Conservation (phyloP, 1,284 basidiomycete species). For the Flammula alnicola region DNA sequence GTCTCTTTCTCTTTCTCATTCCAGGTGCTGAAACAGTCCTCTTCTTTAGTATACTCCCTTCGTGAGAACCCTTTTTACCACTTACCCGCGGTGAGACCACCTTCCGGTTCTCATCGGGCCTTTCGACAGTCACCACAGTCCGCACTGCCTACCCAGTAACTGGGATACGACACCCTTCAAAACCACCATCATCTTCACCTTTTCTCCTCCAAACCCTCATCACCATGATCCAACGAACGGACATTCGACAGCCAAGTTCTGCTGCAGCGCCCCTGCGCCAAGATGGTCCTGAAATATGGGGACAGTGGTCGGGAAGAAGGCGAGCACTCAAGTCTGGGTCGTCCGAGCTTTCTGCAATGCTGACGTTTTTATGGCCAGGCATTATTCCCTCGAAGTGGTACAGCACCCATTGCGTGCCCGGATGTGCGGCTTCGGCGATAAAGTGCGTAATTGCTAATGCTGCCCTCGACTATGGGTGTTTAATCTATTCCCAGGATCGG, state of each 20-base stretch:
- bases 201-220: conserved; percentile 33
- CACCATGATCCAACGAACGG: conserved; percentile 63
- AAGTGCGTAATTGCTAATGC: conserved; percentile 51
- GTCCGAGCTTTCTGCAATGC: conserved; percentile 10
- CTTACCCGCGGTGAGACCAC: conserved; percentile 10
- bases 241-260: conserved; percentile 39
- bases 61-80: conserved; percentile 15
- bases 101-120: conserved; percentile 17
- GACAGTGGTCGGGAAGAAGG: conserved; percentile 64
- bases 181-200: conserved; percentile 23
- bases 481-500: conserved; percentile 67
- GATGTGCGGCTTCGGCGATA: conserved; percentile 95
- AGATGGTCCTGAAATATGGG: conserved; percentile 55
- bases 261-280: conserved; percentile 38
- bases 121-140: conserved; percentile 2
- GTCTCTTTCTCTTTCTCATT: conserved; percentile 27
- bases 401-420: conserved; percentile 88
- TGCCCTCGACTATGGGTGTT: conserved; percentile 17
- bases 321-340: conserved; percentile 34
- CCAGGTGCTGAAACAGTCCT: conserved; percentile 23
- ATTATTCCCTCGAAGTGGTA: conserved; percentile 82
- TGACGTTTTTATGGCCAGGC: conserved; percentile 43
- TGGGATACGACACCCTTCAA: conserved; percentile 16
- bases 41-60: conserved; percentile 16
- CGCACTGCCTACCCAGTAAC: conserved; percentile 13